Evolutionary conservation across 2,329 filamentous ascomycete species (phyloP), one percentile per base, ranked within the genome.

Genomic region (Fusarium hainanense): DNA sequence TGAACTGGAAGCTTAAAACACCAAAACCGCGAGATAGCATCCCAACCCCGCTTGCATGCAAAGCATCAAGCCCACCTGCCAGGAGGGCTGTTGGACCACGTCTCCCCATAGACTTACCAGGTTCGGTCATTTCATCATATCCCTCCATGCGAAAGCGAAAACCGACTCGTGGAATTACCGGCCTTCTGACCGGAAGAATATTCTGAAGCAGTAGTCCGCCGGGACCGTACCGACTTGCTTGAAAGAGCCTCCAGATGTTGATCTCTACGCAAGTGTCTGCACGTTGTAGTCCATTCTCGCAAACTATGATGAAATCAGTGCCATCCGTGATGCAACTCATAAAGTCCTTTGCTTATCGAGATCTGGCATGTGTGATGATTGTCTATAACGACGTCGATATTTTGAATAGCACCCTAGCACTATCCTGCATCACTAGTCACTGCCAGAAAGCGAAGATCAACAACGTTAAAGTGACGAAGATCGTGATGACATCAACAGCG

Each of bases 31-130:
- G 16, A 48, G 42, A 51, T 13, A 32, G 40, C 56, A 34, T 64
- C 21, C 49, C 42, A 30, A 43, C 52, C 52, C 67, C 63, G 54
- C 63, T 56, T 64, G 57, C 25, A 54, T 65, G 58, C 28, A 60
- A 58, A 49, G 49, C 44, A 68, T 70, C 51, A 28, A 20, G 25
- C 41, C 46, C 32, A 34, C 32, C 16, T 18, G 43, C 44, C 50
- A 44, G 57, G 48, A 60, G 58, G 64, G 60, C 58, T 56, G 49
- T 54, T 51, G 66, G 61, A 47, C 63, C 54, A 40, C 54, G 20
- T 34, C 32, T 37, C 41, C 41, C 44, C 20, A 44, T 8, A 16
- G 23, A 20, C 37, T 49, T 34, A 28, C 43, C 16, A 57, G 30
- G 47, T 40, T 40, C 42, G 28, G 44, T 18, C 54, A 34, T 48